Evolutionary conservation across 352 stramenopile species (phyloP).

Genomic region (Phytophthora ohioensis): DNA sequence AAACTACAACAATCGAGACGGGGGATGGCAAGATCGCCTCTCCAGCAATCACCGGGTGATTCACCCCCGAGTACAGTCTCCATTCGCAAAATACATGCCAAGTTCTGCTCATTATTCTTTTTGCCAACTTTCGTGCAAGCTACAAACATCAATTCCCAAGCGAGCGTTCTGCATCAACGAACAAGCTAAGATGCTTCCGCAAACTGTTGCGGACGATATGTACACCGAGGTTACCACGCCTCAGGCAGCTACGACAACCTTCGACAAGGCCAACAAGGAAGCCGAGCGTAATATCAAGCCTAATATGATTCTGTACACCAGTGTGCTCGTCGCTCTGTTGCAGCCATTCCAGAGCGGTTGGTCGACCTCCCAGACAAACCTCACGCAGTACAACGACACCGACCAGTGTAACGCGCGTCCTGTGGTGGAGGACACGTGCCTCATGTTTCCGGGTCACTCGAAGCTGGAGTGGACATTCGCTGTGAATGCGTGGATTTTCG

Average conservation of each 20-base stretch:
- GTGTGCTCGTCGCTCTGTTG: conserved; percentile 52
- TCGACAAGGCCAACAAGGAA: conserved; percentile 40
- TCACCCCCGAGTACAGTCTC: neutral
- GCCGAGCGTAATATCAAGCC: conserved; percentile 37
- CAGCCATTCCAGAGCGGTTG: conserved; percentile 63
- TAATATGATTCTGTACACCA: conserved; percentile 55
- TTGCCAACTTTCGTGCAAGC: conserved; percentile 16
- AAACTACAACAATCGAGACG: conserved; percentile 29
- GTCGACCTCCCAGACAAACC: conserved; percentile 61
- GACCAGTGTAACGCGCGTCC: conserved; percentile 27
- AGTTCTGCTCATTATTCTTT: conserved; percentile 28
- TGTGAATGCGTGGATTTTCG: conserved; percentile 34
- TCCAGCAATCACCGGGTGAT: conserved; percentile 10
- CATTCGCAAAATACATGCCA: neutral
- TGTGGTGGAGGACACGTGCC: conserved; percentile 26
- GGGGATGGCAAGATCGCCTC: conserved; percentile 2
- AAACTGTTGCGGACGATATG: conserved; percentile 30
- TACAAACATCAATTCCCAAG: conserved; percentile 2
- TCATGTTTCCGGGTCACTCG: conserved; percentile 31
- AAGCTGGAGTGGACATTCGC: conserved; percentile 32
- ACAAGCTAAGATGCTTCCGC: conserved; percentile 29
- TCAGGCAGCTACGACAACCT: neutral
- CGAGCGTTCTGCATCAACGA: neutral
- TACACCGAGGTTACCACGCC: conserved; percentile 30
- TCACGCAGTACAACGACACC: conserved; percentile 42